Evolutionary conservation across 805 yeast genomes (phyloP), one percentile per base, ranked within the genome.

Genomic region (Starmera quercuum): DNA sequence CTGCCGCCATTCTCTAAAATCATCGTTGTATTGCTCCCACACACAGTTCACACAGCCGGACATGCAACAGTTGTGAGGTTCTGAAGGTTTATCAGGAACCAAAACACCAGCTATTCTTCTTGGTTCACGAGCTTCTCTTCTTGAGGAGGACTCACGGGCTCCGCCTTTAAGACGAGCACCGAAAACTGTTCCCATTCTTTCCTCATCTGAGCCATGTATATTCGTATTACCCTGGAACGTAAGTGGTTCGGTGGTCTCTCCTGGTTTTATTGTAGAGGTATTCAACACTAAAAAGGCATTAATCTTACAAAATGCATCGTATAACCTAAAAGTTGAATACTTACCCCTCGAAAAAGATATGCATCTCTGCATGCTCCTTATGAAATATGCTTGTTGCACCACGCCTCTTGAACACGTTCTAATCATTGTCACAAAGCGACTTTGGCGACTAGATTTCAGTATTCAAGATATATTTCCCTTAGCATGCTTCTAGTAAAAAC

Each of bases 11-110:
- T 85, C 85, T 41, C 75, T 78, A 32, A 88, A 49, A 53, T 92
- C 97, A 34, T 90, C 97, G 44, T 82, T 79, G 54, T 75, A 90
- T 35, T 84, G 61, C 47, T 88, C 96, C 97, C 97, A 92, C 2
- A 90, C 97, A 57, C 98, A 90, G 58, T 90, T 87, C 20, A 85
- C 78, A 57, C 98, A 90, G 2, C 98, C 98, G 37, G 92, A 79
- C 95, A 87, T 87, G 58, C 98, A 90, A 56, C 98, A 90, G 56
- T 90, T 87, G 46, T 88, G 95, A 2, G 97, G 97, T 46, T 85
- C 95, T 5, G 61, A 64, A 0, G 98, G 97, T 51, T 69, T 72
- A n/a, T 72, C 75, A 3, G 96, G 95, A 0, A 90, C 95, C 7
- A 53, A 55, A 0, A 92, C 64, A 0, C 97, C 97, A 0, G 71